These are phyloP conservation scores for Peziza echinospora DNA, from an alignment of 495 filamentous ascomycete genomes.

Conservation along the genomic window DNA sequence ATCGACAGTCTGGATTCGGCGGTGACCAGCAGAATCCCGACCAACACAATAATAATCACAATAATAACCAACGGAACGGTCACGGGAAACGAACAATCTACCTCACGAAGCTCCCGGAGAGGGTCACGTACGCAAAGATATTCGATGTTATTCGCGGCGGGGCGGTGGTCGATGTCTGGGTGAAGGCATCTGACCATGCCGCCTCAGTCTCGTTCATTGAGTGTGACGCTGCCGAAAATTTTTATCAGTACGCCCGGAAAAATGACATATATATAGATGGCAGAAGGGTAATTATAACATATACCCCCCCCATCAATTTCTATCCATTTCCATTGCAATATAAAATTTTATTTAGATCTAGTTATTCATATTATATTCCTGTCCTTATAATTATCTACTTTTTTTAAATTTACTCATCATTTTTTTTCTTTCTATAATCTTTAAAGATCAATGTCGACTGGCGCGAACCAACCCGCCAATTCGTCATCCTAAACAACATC, in stretches of 20 bases:
- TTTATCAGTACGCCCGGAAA: slow-evolving; percentile 39
- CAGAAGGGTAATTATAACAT: slow-evolving; percentile 35
- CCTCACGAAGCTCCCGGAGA: slow-evolving; percentile 40
- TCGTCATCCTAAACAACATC: slow-evolving; percentile 42
- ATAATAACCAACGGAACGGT: neutral
- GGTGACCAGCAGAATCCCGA: no score
- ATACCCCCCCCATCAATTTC: neutral
- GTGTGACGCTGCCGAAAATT: slow-evolving; percentile 37
- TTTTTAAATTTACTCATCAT: no score
- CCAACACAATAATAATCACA: neutral
- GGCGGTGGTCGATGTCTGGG: slow-evolving; percentile 43
- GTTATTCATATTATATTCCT: no score
- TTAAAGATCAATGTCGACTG: slow-evolving; percentile 44
- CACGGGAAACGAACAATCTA: slow-evolving; percentile 40
- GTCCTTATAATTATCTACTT: no score
- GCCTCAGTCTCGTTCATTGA: slow-evolving; percentile 53
- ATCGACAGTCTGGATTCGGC: no score
- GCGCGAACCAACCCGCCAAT: slow-evolving; percentile 45
- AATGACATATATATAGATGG: slow-evolving; percentile 48
- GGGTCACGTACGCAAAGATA: slow-evolving; percentile 43
- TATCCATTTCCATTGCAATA: slow-evolving; percentile 1
- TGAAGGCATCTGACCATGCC: slow-evolving; percentile 37
- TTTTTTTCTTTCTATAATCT: neutral
- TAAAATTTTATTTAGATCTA: no score
- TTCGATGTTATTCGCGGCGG: slow-evolving; percentile 46